Evolutionary conservation across 1,139 yeast genomes (phyloP), one percentile per base, ranked within the genome.

Genomic region (Blastobotrys aristatus): DNA sequence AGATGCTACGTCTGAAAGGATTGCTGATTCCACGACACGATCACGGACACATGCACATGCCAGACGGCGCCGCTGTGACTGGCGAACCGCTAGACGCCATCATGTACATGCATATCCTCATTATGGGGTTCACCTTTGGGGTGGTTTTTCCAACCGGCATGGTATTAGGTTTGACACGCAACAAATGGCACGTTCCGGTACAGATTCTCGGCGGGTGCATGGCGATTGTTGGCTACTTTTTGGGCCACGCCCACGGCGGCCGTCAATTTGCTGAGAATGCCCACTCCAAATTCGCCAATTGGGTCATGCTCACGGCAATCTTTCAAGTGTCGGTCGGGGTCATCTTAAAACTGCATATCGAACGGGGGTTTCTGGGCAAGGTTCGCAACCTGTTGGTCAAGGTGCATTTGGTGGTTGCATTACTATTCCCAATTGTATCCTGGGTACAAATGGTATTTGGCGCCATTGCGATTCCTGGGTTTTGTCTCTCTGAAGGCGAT

Each of bases 381-480:
- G 48, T 71, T 37, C 59, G 70, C 24, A 45, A 50, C 14, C 53
- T 56, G 20, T 47, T 68, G 38, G 64, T 65, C 44, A 50, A 56
- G 34, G 52, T 60, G n/a, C 74, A 71, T 50, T 52, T 64, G 43
- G 56, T 65, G 3, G 62, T 69, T n/a, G 69, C 70, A 3, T 48
- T 62, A 10, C 34, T 63, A 24, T 61, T 71, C 53, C 75, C 75
- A 4, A 54, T 70, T n/a, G 51, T 79, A 69, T 77, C 68, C 40
- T 71, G 73, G 72, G 83, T 89, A 7, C 82, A 88, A 55, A 76
- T 79, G 31, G 82, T 89, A 47, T 69, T 90, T 68, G 94, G 95
- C 0, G 89, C 92, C 3, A 81, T 87, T 44, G 84, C 96, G 1
- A 65, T 89, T 53, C 79, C 88, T 55, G 96, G 96, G 1, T 90